phyloP scores from a whole-genome alignment of 441 rosid species.

The Gossypium gossypioides region DNA sequence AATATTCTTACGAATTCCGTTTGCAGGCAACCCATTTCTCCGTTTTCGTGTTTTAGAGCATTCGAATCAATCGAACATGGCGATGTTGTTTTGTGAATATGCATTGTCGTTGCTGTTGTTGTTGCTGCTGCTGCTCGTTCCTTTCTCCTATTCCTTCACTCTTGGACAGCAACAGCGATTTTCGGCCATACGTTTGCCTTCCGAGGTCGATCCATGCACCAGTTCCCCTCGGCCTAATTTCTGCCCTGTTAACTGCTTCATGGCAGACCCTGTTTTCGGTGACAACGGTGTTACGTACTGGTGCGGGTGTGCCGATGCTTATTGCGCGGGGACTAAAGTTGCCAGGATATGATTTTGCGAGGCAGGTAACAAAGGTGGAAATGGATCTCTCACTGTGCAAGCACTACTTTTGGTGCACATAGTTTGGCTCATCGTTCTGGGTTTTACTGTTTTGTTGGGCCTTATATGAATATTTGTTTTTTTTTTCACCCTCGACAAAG shows the following conservation, averaged over 20 bases:
- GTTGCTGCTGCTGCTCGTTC: not conserved
- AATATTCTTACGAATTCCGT: not conserved
- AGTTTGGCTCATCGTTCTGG: slow-evolving; percentile 21
- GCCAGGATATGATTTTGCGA: slow-evolving; percentile 61
- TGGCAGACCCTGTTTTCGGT: slow-evolving; percentile 76
- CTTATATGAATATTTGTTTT: slow-evolving; percentile 32
- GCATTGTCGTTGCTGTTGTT: not conserved
- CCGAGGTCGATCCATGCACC: slow-evolving; percentile 14
- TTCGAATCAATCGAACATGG: not conserved
- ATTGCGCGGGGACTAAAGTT: slow-evolving; percentile 50
- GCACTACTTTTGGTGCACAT: slow-evolving; percentile 31
- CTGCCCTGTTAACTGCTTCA: slow-evolving; percentile 70
- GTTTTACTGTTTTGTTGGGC: slow-evolving; percentile 60
- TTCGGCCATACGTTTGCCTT: slow-evolving; percentile 20
- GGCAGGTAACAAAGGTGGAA: slow-evolving; percentile 42
- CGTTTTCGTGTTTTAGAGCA: not conserved
- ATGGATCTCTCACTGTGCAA: slow-evolving; percentile 62
- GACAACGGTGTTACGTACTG: slow-evolving; percentile 66
- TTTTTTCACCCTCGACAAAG: not conserved
- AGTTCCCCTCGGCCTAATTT: not conserved
- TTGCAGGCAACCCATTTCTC: not conserved
- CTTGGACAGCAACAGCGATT: too few relatives aligned
- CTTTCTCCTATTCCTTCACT: not conserved
- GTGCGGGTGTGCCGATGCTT: slow-evolving; percentile 82
- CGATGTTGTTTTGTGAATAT: not conserved